Base-by-base conservation (phyloP, 345 rosid genomes). In the Pistacia integerrima region DNA sequence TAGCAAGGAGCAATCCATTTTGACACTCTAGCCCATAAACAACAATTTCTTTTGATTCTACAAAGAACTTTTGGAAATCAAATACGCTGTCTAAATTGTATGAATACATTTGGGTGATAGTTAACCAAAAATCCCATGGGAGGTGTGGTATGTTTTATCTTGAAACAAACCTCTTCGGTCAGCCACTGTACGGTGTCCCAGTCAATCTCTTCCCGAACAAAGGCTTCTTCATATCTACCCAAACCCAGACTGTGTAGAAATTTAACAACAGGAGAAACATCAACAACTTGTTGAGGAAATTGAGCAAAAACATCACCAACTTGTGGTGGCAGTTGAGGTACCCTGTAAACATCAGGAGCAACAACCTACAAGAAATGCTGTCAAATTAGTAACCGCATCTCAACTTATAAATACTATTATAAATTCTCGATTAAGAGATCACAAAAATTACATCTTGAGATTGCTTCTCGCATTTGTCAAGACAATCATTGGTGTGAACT, bases 111-210 rank as follows among this genome's bases (percentile, higher is more conserved):
- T n/a, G n/a, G 4, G 69, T 41, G 44, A 18, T 38, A 18, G 28
- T 41, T 3, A 38, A 17, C 14, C 35, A 11, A 2, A 30, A 30
- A 30, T 30, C 33, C 33, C 33, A 30, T 30, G 33, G 33, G 33
- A 30, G 33, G 33, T 30, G 33, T 63, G 20, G 12, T 70, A 33
- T 20, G 65, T 57, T 57, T 72, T 16, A 57, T 8, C 55, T 20
- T 48, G 16, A 60, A 73, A 70, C 80, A 63, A 79, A 94, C 98
- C 97, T 93, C 98, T 82, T 91, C 98, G 1, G 94, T 88, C 76
- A 94, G 81, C 87, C 98, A 88, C 64, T 79, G 85, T 70, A 94
- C 84, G 18, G 92, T 86, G 74, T 94, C 94, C 98, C 97, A 93
- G 64, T 93, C 97, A 46, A 94, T 89, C 86, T 94, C 98, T 87